Percentiles rank a stretch among this genome's conserved stretches.
Conservation (phyloP, 116 monocot species). For the Posidonia oceanica region DNA sequence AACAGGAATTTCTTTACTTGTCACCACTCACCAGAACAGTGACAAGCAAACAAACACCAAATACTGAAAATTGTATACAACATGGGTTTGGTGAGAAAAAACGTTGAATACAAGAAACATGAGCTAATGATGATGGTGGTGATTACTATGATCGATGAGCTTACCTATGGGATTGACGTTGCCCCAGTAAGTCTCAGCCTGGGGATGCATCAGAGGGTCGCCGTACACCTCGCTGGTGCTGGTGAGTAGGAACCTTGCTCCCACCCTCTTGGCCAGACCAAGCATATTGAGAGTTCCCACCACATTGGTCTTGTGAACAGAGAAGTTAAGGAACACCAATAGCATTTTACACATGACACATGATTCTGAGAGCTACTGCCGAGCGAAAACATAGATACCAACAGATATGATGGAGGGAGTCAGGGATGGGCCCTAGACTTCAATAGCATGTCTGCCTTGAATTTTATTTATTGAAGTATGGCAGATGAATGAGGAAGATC, state of each 20-base stretch:
- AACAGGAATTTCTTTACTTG: no score
- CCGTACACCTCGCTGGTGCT: constrained; percentile 98
- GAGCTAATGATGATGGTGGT: not conserved
- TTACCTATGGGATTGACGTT: constrained; percentile 97
- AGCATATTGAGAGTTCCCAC: constrained; percentile 97
- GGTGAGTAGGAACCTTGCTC: constrained; percentile 82
- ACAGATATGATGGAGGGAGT: not conserved
- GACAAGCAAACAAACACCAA: no score
- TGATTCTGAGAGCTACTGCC: not conserved
- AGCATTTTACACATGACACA: not conserved
- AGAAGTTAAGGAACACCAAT: constrained; percentile 5
- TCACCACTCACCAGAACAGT: no score
- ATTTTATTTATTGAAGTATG: not conserved
- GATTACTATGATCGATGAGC: no score
- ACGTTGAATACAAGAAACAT: not conserved
- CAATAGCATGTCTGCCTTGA: not conserved
- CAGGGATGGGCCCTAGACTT: not conserved
- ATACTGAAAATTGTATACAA: not conserved
- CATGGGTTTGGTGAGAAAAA: not conserved
- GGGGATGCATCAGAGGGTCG: constrained; percentile 91
- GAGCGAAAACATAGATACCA: not conserved
- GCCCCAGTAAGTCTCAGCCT: constrained; percentile 95
- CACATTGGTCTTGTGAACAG: constrained; percentile 83
- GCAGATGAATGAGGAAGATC: no score
- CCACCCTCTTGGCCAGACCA: constrained; percentile 84